These are phyloP conservation scores for Saprolegnia parasitica DNA, from an alignment of 352 stramenopile species.

Conservation along the genomic window DNA sequence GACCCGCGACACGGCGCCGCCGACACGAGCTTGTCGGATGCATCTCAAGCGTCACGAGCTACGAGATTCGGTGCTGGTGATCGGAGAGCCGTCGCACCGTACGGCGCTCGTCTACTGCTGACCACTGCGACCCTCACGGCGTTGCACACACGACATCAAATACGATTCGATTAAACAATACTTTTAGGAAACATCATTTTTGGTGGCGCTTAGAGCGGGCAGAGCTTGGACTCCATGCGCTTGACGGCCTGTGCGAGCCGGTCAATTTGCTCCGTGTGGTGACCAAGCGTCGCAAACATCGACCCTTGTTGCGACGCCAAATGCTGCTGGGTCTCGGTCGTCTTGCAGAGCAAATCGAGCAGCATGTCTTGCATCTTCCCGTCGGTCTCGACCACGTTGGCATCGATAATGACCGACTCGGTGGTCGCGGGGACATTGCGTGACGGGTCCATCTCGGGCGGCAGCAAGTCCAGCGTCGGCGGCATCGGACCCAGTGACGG, in stretches of 20 bases:
- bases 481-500: not conserved
- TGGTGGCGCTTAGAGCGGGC: not conserved
- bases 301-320: conserved; percentile 20
- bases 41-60: too few relatives aligned
- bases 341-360: conserved; percentile 25
- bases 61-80: too few relatives aligned
- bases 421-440: too few relatives aligned
- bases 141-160: too few relatives aligned
- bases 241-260: conserved; percentile 11
- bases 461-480: not conserved
- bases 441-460: not conserved
- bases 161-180: not conserved
- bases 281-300: conserved; percentile 26
- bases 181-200: not conserved
- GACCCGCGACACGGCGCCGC: not conserved
- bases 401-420: not conserved
- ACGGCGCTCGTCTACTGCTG: too few relatives aligned
- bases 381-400: not conserved
- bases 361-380: conserved; percentile 24
- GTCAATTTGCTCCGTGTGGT: conserved; percentile 27
- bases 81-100: too few relatives aligned
- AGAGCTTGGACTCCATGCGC: conserved; percentile 26
- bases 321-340: conserved; percentile 28
- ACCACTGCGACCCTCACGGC: too few relatives aligned
- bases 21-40: too few relatives aligned